A percentile compares a stretch with the other conserved stretches of the same genome.
These are phyloP conservation scores for Tieghemostelium lacteum DNA, from an alignment of 78 protist genomes.

Conservation along the genomic window DNA sequence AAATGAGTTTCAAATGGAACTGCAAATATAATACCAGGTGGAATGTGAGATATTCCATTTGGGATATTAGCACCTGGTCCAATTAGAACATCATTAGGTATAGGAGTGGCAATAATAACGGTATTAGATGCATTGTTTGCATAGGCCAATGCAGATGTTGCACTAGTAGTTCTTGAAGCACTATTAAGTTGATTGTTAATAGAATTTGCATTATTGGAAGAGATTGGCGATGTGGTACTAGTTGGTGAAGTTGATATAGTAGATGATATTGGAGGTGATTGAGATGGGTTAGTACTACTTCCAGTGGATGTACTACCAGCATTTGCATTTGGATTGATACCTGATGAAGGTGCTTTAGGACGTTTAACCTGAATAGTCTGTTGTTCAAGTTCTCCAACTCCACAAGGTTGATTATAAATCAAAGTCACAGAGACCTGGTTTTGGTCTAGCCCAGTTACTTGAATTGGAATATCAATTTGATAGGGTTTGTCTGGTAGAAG, in stretches of 20 bases:
- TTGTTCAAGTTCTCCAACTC: slow-evolving; percentile 42
- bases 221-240: neutral
- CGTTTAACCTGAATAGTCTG: neutral
- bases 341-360: neutral
- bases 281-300: neutral
- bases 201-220: neutral
- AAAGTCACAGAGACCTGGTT: slow-evolving; percentile 30
- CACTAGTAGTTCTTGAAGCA: too few relatives aligned
- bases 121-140: neutral
- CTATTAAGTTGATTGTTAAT: neutral
- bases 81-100: neutral
- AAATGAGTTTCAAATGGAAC: slow-evolving; percentile 53
- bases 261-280: neutral
- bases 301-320: neutral
- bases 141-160: neutral
- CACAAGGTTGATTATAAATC: slow-evolving; percentile 25
- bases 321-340: neutral
- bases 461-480: slow-evolving; percentile 42
- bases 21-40: neutral
- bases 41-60: too few relatives aligned
- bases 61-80: neutral
- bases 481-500: slow-evolving; percentile 56
- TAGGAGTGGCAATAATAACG: neutral
- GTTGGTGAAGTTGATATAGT: slow-evolving; percentile 8
- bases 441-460: slow-evolving; percentile 40